These are phyloP conservation scores for Lasiodiplodia citricola DNA, from an alignment of 2,329 filamentous ascomycete species.

Conservation along the genomic window DNA sequence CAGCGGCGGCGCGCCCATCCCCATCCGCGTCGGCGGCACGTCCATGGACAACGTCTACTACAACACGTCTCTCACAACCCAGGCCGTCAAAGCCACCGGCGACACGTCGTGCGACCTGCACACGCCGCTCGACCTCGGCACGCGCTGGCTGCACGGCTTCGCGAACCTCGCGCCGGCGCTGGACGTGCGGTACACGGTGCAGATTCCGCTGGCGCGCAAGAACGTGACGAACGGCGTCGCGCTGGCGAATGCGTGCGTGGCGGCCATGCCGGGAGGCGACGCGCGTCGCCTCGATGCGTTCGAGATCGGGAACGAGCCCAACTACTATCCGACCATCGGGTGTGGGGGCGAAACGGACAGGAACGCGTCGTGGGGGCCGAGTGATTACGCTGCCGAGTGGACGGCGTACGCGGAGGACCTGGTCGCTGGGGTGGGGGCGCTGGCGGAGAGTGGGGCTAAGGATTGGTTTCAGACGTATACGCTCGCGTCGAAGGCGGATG, in stretches of 20 bases:
- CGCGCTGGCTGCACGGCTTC: not conserved
- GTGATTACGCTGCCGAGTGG: not conserved
- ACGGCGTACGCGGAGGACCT: not conserved
- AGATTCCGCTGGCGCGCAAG: slow-evolving; percentile 1
- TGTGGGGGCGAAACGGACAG: not conserved
- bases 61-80: not conserved
- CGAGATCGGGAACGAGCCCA: slow-evolving; percentile 10
- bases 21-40: not conserved
- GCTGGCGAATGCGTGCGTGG: not conserved
- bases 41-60: not conserved
- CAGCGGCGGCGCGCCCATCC: not conserved
- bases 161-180: not conserved
- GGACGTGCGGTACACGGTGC: not conserved
- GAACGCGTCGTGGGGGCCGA: not conserved
- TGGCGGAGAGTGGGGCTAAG: not conserved
- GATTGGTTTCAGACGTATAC: not conserved
- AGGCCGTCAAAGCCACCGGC: not conserved
- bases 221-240: not conserved
- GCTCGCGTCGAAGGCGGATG: not conserved
- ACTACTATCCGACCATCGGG: not conserved
- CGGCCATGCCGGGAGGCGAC: too few relatives aligned
- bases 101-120: not conserved
- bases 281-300: not conserved
- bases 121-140: not conserved
- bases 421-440: not conserved